Base-by-base conservation (phyloP, 352 stramenopile genomes). In the Thraustochytrium striatum region DNA sequence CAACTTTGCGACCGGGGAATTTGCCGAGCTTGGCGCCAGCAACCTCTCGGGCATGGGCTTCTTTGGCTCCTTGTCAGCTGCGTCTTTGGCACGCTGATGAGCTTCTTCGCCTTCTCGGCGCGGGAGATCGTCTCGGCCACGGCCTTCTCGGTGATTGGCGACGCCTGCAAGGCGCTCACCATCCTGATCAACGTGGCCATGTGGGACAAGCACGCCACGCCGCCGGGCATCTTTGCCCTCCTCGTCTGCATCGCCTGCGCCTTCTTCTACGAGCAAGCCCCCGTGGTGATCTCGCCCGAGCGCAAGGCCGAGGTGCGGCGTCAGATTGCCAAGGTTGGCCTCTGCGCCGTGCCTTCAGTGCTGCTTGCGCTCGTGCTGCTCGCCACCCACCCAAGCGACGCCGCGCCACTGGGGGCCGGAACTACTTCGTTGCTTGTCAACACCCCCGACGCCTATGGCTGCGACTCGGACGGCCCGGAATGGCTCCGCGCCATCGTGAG, bases 21-120 rank as follows among this genome's bases (percentile, higher is more conserved):
- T 38, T 3, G 13, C 32, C 8, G 30, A 58, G 35, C 21, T 61
- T 36, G 65, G 30, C 1, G 41, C 65, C 21, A 43, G 52, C 13
- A 44, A 7, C 44, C 5, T 13, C 5, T 43, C 44, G 9, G 44
- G 30, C 25, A 8, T 75, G 2, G 65, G 58, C 38, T 57, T 81
- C 28, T 44, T 11, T 35, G 38, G 32, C 30, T 62, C 39, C 16
- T 84, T 21, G 44, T 90, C 39, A 86, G 87, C 47, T 81, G 58
- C 44, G 41, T 61, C 50, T 58, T 81, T 43, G 72, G 72, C 35
- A 72, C 75, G 16, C 58, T 36, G 28, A 81, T 81, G 35, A 75
- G 57, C 58, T 81, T 62, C 58, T 81, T 81, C 61, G 72, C 58
- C 21, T 59, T 81, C 28, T 75, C 73, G 58, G 59, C 72, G 30